Base-by-base conservation (phyloP, 2,329 filamentous ascomycete species). In the Alternaria alternata region DNA sequence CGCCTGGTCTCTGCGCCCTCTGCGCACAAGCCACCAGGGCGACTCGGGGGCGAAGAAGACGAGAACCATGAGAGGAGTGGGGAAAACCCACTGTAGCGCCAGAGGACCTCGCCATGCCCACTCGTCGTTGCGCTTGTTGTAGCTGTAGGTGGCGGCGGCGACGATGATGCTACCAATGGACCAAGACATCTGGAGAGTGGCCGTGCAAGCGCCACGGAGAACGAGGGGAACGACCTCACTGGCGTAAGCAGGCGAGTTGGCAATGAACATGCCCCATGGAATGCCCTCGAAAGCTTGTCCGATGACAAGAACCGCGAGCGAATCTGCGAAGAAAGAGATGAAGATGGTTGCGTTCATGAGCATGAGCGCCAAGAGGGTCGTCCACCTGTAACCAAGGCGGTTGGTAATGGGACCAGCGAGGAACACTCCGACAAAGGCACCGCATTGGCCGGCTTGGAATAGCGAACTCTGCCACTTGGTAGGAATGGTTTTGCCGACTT, bases 101-200 rank as follows among this genome's bases (percentile, higher is more conserved):
- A 73, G 64, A 11, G 70, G 70, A 22, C 57, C 60, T 51, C 69
- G 60, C 65, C 64, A 72, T 3, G 68, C 64, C 69, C 69, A 72
- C 41, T 72, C 58, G 24, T 71, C 68, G 5, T 32, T 54, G 20
- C 65, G 66, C 14, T 63, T 61, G 51, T 87, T 80, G 79, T 86
- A 87, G 46, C 75, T 72, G 72, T 85, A 88, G 54, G 83, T 85
- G 59, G 85, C 81, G 51, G 75, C 86, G 38, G 83, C 85, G 36
- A 88, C 86, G 54, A 89, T 86, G 74, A 89, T 88, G 34, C 76
- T 72, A 24, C 86, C 87, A 68, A 88, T 85, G 18, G 86, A 84
- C 86, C 86, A 89, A 76, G 85, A 86, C 85, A 88, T 87, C 74
- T 89, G 86, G 67, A 89, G 69, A 80, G 86, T 88, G 71, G 86